Conservation (phyloP, 345 rosid genomes). For the Rhizophora apiculata region DNA sequence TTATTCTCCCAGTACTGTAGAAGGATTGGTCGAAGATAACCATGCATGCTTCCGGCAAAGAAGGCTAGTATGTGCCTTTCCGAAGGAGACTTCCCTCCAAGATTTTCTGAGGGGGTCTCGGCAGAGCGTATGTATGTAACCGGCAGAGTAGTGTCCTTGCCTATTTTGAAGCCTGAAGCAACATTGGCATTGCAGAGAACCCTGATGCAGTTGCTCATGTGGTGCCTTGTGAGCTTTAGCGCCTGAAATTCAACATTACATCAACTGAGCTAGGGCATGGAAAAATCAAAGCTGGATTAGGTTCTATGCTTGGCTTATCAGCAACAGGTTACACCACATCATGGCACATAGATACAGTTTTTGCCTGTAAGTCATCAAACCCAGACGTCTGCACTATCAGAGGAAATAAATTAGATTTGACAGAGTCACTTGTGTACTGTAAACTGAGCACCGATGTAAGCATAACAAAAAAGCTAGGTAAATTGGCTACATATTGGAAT, state of each 20-base stretch:
- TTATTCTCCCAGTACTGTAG: slow-evolving; percentile 70
- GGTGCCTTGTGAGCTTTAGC: slow-evolving; percentile 42
- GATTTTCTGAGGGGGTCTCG: slow-evolving; percentile 49
- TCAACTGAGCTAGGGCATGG: slow-evolving; percentile 7
- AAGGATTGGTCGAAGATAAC: slow-evolving; percentile 67
- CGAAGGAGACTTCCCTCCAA: slow-evolving; percentile 65
- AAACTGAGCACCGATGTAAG: too few species aligned
- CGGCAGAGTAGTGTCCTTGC: slow-evolving; percentile 67
- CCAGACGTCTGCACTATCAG: not conserved
- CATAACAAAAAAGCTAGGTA: too few species aligned
- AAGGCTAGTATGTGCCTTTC: slow-evolving; percentile 70
- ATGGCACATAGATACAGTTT: not conserved
- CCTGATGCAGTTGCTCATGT: slow-evolving; percentile 58
- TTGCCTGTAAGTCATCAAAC: not conserved
- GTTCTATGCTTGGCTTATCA: not conserved
- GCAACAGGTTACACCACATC: not conserved
- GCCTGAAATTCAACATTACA: slow-evolving; percentile 47
- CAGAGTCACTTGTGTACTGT: too few species aligned
- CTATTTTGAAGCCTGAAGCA: slow-evolving; percentile 65
- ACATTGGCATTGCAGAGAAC: slow-evolving; percentile 77
- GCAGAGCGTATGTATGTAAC: slow-evolving; percentile 65
- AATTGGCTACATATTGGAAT: too few species aligned
- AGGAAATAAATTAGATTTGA: not conserved
- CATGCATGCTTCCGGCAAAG: slow-evolving; percentile 88
- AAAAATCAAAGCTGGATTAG: not conserved